Evolutionary conservation across 768 basidiomycete species (phyloP).

Genomic region (Cubamyces lactineus): DNA sequence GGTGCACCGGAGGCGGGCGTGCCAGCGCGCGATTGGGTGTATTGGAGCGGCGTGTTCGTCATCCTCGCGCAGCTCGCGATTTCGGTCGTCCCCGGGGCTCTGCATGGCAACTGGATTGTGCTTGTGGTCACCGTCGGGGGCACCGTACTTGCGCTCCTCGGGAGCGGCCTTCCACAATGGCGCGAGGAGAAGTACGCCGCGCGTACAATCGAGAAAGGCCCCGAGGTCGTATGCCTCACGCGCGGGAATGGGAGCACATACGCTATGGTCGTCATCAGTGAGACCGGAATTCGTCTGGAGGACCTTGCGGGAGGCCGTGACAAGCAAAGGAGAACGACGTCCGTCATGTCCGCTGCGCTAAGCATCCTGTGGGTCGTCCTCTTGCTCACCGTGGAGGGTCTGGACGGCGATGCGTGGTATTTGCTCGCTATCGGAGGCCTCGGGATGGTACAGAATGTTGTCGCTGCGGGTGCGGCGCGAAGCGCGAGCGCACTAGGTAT

Average conservation of each 20-base stretch:
- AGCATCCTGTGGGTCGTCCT: constrained; percentile 31
- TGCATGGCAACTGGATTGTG: constrained; percentile 35
- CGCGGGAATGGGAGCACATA: constrained; percentile 35
- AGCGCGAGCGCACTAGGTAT: constrained; percentile 29
- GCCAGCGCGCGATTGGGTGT: constrained; percentile 35
- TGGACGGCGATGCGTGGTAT: constrained; percentile 31
- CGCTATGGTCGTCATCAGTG: constrained; percentile 37
- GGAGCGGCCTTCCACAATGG: constrained; percentile 37
- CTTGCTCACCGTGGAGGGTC: constrained; percentile 31
- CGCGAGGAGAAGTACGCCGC: constrained; percentile 36
- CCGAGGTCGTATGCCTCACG: constrained; percentile 35
- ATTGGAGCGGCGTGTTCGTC: constrained; percentile 29
- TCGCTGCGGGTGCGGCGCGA: constrained; percentile 30
- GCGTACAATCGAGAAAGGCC: constrained; percentile 19
- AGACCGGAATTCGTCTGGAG: constrained; percentile 33
- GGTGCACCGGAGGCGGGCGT: constrained; percentile 21
- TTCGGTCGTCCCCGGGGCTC: constrained; percentile 32
- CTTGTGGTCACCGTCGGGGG: constrained; percentile 36
- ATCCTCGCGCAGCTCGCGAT: constrained; percentile 36
- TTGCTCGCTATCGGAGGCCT: constrained; percentile 29
- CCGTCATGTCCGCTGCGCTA: constrained; percentile 19
- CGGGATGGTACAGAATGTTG: constrained; percentile 34
- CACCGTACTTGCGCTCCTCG: constrained; percentile 31
- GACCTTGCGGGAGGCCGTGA: constrained; percentile 36
- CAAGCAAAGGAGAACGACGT: constrained; percentile 18